Percentiles rank a stretch among this genome's conserved stretches.
phyloP scores from a whole-genome alignment of 306 rosid genomes.

The Bauhinia variegata region DNA sequence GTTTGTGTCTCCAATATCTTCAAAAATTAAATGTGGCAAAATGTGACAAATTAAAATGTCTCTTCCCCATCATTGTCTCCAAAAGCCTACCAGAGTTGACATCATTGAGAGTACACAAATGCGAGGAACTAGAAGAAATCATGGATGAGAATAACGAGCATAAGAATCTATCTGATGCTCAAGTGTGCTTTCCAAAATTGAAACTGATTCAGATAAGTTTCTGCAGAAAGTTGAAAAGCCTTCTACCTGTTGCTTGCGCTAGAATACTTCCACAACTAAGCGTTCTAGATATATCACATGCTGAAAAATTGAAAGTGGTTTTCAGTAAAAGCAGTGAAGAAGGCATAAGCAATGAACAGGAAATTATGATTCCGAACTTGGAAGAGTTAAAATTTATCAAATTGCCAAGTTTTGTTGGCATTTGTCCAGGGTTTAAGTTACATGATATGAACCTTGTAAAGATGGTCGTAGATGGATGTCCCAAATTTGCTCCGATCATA shows the following conservation, averaged over 20 bases:
- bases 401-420: neutral
- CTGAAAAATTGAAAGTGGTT: conserved; percentile 9
- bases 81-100: neutral
- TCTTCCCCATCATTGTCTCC: neutral
- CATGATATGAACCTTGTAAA: too few species aligned
- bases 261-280: neutral
- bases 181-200: neutral
- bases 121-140: conserved; percentile 5
- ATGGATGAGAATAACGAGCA: neutral
- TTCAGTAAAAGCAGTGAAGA: neutral
- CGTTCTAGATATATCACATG: neutral
- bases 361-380: neutral
- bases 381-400: neutral
- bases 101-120: neutral
- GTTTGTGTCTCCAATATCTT: neutral
- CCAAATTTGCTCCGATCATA: neutral
- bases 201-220: neutral
- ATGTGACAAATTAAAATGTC: neutral
- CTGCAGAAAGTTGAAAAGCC: neutral
- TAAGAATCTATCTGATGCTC: neutral
- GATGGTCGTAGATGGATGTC: neutral
- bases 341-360: neutral
- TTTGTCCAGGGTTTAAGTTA: neutral
- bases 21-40: neutral
- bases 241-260: neutral